Conservation (phyloP, 441 rosid species). For the Melianthus villosus region DNA sequence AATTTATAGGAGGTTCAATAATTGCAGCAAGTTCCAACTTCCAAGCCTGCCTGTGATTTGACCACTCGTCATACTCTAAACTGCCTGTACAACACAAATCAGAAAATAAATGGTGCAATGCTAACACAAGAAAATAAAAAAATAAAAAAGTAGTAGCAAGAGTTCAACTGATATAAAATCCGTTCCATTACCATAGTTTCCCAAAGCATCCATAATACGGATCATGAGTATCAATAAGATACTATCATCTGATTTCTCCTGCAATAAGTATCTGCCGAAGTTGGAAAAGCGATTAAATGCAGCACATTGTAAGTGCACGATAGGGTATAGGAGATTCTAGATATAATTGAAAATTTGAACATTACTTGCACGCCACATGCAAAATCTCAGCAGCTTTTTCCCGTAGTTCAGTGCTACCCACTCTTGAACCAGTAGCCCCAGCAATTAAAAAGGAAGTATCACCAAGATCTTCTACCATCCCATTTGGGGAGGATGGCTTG, state of each 20-base stretch:
- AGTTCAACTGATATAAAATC: constrained; percentile 1
- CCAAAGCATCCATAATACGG: constrained; percentile 92
- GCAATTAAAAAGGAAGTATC: constrained; percentile 72
- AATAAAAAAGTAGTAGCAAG: background rate
- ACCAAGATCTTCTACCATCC: constrained; percentile 35
- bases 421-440: constrained; percentile 85
- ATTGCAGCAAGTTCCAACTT: constrained; percentile 96
- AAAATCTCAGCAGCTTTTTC: constrained; percentile 78
- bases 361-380: constrained; percentile 90
- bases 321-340: constrained; percentile 2
- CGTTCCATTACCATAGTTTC: constrained; percentile 68
- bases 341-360: constrained; percentile 11
- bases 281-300: constrained; percentile 13
- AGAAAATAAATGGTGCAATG: constrained; percentile 5
- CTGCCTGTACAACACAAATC: constrained; percentile 45
- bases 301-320: constrained; percentile 9
- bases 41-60: constrained; percentile 98
- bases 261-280: constrained; percentile 57
- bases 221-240: constrained; percentile 75
- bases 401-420: constrained; percentile 75
- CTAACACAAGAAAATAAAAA: background rate
- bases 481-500: constrained; percentile 63
- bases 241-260: constrained; percentile 97
- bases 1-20: constrained; percentile 89
- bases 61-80: constrained; percentile 94